These are phyloP conservation scores for Chimonanthus salicifolius DNA, from an alignment of 164 flowering plant genomes.

Conservation along the genomic window DNA sequence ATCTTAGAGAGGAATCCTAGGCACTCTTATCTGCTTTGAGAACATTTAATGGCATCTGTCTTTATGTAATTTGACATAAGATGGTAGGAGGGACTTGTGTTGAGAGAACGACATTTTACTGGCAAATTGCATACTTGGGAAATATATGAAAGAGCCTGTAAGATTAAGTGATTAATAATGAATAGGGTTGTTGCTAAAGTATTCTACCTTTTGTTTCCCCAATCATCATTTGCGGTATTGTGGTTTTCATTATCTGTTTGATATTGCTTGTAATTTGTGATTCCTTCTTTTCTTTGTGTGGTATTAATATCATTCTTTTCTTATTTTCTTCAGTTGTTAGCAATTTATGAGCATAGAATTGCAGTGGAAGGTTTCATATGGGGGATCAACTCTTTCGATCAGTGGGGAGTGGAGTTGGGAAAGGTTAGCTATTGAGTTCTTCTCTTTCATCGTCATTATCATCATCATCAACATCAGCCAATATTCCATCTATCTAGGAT, in stretches of 20 bases:
- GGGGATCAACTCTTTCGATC: slow-evolving; percentile 98
- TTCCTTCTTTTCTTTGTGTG: neutral
- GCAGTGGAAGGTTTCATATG: slow-evolving; percentile 95
- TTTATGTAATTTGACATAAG: too few relatives aligned
- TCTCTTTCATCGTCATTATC: neutral
- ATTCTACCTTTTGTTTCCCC: too few relatives aligned
- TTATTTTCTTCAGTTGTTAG: slow-evolving; percentile 56
- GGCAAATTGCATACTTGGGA: too few relatives aligned
- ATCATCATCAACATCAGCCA: too few relatives aligned
- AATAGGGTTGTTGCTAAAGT: neutral
- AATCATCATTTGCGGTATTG: neutral
- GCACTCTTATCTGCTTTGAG: too few relatives aligned
- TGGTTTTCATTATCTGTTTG: neutral
- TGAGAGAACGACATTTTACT: too few relatives aligned
- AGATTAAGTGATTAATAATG: too few relatives aligned
- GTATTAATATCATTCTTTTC: neutral
- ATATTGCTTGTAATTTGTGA: neutral
- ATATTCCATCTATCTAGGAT: too few relatives aligned
- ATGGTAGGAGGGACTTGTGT: too few relatives aligned
- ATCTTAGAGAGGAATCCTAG: too few relatives aligned
- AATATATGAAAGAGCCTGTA: too few relatives aligned
- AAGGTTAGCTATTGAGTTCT: slow-evolving; percentile 43
- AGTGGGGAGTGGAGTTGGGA: slow-evolving; percentile 99
- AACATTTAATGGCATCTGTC: too few relatives aligned
- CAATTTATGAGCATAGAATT: slow-evolving; percentile 91